These are phyloP conservation scores for Medicago lupulina DNA, from an alignment of 306 rosid genomes.

Conservation along the genomic window DNA sequence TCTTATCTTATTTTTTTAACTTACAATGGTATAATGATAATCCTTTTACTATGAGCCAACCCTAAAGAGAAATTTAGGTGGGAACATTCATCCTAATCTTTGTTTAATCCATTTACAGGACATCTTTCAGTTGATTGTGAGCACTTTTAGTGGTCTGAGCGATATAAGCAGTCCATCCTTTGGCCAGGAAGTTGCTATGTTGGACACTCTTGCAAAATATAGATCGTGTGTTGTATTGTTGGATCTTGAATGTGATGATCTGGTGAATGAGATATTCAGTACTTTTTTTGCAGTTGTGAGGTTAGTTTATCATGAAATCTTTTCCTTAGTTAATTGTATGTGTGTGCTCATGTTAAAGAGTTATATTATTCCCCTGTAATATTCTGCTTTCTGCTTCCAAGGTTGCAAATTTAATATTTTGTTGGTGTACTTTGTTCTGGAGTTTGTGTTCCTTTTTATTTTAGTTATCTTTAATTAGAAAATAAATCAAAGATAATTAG, in stretches of 20 bases:
- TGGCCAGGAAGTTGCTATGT: constrained; percentile 79
- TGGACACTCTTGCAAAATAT: constrained; percentile 94
- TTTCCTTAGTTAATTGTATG: constrained; percentile 33
- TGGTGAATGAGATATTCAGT: constrained; percentile 93
- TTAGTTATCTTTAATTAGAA: neutral
- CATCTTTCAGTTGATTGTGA: constrained; percentile 84
- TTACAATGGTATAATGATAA: neutral
- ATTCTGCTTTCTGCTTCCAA: constrained; percentile 37
- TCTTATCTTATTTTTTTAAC: constrained; percentile 10
- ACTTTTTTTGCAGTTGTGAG: constrained; percentile 88
- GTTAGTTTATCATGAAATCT: constrained; percentile 53
- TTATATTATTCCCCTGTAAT: constrained; percentile 32
- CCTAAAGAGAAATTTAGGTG: constrained; percentile 17
- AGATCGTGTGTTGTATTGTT: constrained; percentile 99
- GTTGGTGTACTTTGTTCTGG: constrained; percentile 33
- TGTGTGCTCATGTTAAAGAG: constrained; percentile 20
- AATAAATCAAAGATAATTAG: constrained; percentile 13
- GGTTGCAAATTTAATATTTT: constrained; percentile 35
- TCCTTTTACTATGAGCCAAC: constrained; percentile 30
- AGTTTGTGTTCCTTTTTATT: constrained; percentile 23
- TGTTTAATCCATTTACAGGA: constrained; percentile 68
- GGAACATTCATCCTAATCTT: constrained; percentile 43
- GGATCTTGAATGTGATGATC: constrained; percentile 96
- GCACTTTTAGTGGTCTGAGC: constrained; percentile 86
- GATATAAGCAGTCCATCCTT: constrained; percentile 85